Percentiles rank a stretch among this genome's conserved stretches.
Conservation (phyloP, 148 eudicot species). For the Heliamphora exappendiculata region DNA sequence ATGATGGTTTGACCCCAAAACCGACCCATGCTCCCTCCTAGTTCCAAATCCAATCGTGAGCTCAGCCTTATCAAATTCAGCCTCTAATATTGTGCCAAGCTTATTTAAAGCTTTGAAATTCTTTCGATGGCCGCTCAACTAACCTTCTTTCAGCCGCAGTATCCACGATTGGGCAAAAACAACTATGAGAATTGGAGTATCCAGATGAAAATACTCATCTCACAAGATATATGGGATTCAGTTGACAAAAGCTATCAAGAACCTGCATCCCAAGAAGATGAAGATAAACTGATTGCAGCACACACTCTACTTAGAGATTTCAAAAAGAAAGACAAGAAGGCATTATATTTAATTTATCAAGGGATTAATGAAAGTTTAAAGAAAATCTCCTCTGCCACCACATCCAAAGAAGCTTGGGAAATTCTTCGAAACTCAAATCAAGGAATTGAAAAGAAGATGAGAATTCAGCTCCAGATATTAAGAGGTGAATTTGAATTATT, state of each 20-base stretch:
- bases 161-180: not conserved
- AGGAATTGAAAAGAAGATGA: not conserved
- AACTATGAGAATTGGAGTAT: not conserved
- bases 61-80: no score
- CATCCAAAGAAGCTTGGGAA: slow-evolving; percentile 2
- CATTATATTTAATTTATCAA: not conserved
- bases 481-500: not conserved
- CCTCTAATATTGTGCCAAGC: no score
- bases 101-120: no score
- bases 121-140: not conserved
- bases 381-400: not conserved
- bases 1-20: no score
- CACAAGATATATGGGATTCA: not conserved
- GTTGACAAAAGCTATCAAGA: not conserved
- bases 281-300: not conserved
- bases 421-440: not conserved
- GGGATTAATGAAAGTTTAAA: not conserved
- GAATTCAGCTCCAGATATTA: slow-evolving; percentile 1
- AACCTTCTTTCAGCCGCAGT: not conserved
- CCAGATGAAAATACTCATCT: no score
- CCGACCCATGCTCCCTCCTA: no score
- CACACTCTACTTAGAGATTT: not conserved
- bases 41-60: no score
- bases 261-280: not conserved
- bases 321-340: slow-evolving; percentile 1